phyloP scores from a whole-genome alignment of 208 protist genomes.

The Angomonas deanei region DNA sequence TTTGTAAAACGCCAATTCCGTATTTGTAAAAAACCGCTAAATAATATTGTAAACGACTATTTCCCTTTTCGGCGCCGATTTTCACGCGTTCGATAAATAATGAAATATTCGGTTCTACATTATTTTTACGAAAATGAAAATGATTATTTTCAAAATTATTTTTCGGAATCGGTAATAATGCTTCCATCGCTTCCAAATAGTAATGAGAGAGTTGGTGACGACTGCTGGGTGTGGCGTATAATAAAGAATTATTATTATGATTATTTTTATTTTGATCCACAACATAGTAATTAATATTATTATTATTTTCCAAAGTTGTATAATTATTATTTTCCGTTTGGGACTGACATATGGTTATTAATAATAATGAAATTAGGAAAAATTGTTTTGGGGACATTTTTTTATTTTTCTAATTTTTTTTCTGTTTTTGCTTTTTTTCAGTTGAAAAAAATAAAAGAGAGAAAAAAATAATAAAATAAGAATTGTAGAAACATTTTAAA shows the following conservation, averaged over 20 bases:
- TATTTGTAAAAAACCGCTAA: constrained; percentile 73
- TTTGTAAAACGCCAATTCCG: constrained; percentile 64
- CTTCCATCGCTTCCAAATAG: constrained; percentile 55
- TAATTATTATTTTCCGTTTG: background rate
- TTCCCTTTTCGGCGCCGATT: constrained; percentile 44
- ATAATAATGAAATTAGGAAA: background rate
- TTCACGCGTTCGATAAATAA: constrained; percentile 29
- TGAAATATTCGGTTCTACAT: background rate
- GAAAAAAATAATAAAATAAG: background rate
- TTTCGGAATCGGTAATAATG: constrained; percentile 59
- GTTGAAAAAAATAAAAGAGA: background rate
- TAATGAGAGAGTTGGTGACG: constrained; percentile 36
- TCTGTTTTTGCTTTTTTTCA: background rate
- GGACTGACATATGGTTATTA: background rate
- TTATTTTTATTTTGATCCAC: background rate
- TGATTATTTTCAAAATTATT: constrained; percentile 19
- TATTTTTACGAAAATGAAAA: background rate
- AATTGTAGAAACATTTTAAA: background rate
- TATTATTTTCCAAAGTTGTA: background rate
- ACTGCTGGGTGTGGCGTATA: background rate
- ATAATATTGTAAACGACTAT: constrained; percentile 71
- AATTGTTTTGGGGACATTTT: background rate
- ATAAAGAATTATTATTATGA: background rate
- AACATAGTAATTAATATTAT: background rate
- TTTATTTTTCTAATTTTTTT: background rate